phyloP scores from a whole-genome alignment of 2,329 filamentous ascomycete species.

The Epichloe typhina region DNA sequence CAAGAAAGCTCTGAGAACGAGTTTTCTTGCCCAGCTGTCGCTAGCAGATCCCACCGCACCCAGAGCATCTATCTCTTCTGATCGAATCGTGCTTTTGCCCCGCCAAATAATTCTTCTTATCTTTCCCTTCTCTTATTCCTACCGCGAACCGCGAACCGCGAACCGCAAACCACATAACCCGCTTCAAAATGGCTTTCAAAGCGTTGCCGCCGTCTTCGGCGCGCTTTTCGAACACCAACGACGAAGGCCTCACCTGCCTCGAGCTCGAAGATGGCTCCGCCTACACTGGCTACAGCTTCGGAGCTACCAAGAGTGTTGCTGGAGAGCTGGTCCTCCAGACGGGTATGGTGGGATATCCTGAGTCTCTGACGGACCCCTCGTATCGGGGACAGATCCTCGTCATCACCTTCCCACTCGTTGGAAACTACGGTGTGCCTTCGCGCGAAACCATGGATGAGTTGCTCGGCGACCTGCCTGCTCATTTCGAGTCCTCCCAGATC shows the following conservation, averaged over 20 bases:
- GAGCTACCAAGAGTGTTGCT: slow-evolving; percentile 83
- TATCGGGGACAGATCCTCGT: slow-evolving; percentile 91
- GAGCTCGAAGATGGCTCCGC: slow-evolving; percentile 86
- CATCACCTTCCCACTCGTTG: slow-evolving; percentile 87
- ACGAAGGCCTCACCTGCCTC: slow-evolving; percentile 62
- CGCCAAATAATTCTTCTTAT: no score
- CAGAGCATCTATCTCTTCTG: no score
- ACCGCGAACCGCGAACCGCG: no score
- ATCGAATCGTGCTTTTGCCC: no score
- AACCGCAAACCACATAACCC: not conserved
- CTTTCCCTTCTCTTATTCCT: no score
- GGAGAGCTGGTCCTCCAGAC: slow-evolving; percentile 99
- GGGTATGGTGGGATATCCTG: slow-evolving; percentile 97
- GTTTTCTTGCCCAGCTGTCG: no score
- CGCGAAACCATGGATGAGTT: slow-evolving; percentile 75
- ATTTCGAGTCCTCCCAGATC: slow-evolving; percentile 88
- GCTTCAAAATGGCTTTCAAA: slow-evolving; percentile 18
- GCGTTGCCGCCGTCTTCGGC: slow-evolving; percentile 45
- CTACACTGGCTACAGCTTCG: slow-evolving; percentile 93
- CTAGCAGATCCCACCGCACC: no score
- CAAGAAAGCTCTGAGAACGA: no score
- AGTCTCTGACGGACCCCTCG: slow-evolving; percentile 79
- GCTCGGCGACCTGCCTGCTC: slow-evolving; percentile 70
- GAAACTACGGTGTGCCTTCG: slow-evolving; percentile 89
- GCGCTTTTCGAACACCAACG: slow-evolving; percentile 36